Percentiles rank a stretch among this genome's conserved stretches.
phyloP scores from a whole-genome alignment of 2,329 filamentous ascomycete genomes.

The Botrytis medusae region DNA sequence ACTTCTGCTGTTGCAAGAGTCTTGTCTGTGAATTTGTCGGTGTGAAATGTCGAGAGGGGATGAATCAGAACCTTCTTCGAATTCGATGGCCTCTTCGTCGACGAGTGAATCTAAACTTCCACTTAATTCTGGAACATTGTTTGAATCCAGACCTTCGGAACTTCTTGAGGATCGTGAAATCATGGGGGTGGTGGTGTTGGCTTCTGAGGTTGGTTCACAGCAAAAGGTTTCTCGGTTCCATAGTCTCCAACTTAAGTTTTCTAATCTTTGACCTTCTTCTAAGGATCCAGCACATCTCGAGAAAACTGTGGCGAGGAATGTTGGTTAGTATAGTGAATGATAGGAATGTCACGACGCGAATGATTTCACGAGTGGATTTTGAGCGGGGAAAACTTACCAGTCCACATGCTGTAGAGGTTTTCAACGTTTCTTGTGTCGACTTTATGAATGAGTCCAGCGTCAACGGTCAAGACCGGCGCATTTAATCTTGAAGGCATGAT shows the following conservation, averaged over 20 bases:
- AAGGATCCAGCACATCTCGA: conserved; percentile 92
- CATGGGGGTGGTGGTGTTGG: conserved; percentile 46
- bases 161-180: conserved; percentile 40
- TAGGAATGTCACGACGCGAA: conserved; percentile 7
- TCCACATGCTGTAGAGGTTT: conserved; percentile 96
- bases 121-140: conserved; percentile 70
- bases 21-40: conserved; percentile 68
- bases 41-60: conserved; percentile 55
- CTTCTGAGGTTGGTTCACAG: conserved; percentile 64
- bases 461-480: conserved; percentile 85
- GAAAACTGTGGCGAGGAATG: conserved; percentile 62
- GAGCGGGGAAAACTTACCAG: conserved; percentile 61
- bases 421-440: conserved; percentile 91
- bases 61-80: conserved; percentile 48
- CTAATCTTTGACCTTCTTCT: conserved; percentile 85
- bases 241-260: conserved; percentile 93
- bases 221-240: conserved; percentile 95
- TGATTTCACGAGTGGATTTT: not conserved
- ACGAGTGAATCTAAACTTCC: conserved; percentile 73
- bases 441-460: conserved; percentile 88
- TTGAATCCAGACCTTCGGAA: conserved; percentile 44
- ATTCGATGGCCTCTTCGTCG: conserved; percentile 66
- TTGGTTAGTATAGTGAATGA: conserved; percentile 16
- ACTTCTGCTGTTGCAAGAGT: conserved; percentile 70
- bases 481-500: conserved; percentile 81